Evolutionary conservation across 139 green algal species (phyloP).

Genomic region (Picochlorum costavermella): DNA sequence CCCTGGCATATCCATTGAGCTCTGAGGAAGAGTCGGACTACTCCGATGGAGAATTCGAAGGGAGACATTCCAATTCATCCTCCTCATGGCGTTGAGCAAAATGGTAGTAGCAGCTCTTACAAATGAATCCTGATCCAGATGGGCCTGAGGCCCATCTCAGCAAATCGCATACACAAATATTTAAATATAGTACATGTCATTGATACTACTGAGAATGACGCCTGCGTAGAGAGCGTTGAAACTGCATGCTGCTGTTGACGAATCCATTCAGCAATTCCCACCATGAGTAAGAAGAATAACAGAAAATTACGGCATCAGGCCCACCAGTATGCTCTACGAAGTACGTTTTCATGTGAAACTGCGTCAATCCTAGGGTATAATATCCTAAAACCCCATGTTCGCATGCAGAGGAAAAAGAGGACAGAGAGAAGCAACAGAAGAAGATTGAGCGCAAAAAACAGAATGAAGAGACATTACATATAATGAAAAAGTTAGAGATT

Average conservation of each 20-base stretch:
- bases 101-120: too few relatives aligned
- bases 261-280: neutral
- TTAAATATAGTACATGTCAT: too few relatives aligned
- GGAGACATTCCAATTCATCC: neutral
- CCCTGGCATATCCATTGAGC: neutral
- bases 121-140: too few relatives aligned
- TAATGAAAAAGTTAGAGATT: constrained; percentile 7
- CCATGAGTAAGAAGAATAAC: constrained; percentile 33
- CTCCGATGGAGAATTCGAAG: neutral
- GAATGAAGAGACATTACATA: constrained; percentile 5
- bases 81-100: too few relatives aligned
- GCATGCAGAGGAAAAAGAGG: constrained; percentile 24
- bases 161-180: too few relatives aligned
- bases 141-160: too few relatives aligned
- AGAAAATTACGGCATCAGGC: constrained; percentile 2
- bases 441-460: constrained; percentile 13
- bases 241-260: neutral
- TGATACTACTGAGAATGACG: too few relatives aligned
- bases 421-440: constrained; percentile 6
- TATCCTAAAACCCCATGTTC: too few relatives aligned
- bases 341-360: neutral
- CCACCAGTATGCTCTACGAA: constrained; percentile 9
- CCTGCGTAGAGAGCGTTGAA: neutral
- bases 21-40: neutral
- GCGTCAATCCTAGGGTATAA: neutral